Evolutionary conservation across 768 basidiomycete genomes (phyloP), one percentile per base, ranked within the genome.

Genomic region (Russula vinacea): DNA sequence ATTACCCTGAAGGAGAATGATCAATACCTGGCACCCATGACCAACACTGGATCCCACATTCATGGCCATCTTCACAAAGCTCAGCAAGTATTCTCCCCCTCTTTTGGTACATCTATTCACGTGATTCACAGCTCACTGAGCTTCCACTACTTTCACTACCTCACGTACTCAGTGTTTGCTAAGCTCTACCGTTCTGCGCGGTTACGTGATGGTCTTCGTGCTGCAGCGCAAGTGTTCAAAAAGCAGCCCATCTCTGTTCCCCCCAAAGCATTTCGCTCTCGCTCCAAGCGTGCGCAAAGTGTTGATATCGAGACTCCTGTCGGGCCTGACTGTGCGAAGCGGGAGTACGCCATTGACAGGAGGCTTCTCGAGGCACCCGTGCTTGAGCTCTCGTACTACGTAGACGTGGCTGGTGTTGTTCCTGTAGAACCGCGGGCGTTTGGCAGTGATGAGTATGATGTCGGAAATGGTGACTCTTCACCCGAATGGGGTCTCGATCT

Each of bases 401-500:
- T 81, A 10, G 96, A 98, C 74, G 85, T 85, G 6, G 88, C 88
- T 2, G 95, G 94, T 35, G 79, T 84, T 33, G 90, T 92, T 4
- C 88, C 90, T 33, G 68, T 44, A 24, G 64, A 68, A 26, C 61
- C 63, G 4, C 75, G 33, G 58, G 70, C 53, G 70, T 76, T 59
- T 49, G 69, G 68, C 56, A 71, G 62, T 70, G 72, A 52, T 62
- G 75, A 33, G 64, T 68, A 83, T 70, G 88, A 93, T 67, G 80
- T 94, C 56, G 94, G 92, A 2, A 97, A 97, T 71, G 89, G 92
- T 1, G 94, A 91, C 70, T 71, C 88, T 47, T 80, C 90, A 24
- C 96, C 96, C 7, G 92, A 98, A 71, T 98, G 94, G 92, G 96
- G 95, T 3, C 76, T 97, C 29, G 92, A 98, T 71, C 69, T 98